A percentile compares a stretch with the other conserved stretches of the same genome.
Evolutionary conservation across 441 rosid species (phyloP).

Genomic region (Eutrema salsugineum): DNA sequence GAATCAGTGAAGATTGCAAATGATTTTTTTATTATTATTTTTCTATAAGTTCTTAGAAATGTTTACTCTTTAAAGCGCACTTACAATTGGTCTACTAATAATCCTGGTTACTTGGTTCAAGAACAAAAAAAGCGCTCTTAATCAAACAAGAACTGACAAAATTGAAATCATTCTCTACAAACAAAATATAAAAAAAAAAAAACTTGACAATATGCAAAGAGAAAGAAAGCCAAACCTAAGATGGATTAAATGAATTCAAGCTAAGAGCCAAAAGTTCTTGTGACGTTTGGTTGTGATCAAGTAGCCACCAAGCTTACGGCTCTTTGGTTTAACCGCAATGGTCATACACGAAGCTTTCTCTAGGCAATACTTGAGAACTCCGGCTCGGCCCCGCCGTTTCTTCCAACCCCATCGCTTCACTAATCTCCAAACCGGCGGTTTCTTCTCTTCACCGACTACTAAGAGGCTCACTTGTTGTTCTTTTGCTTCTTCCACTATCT

Average conservation of each 20-base stretch:
- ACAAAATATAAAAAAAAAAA: background rate
- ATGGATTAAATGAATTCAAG: slow-evolving; percentile 26
- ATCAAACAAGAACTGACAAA: background rate
- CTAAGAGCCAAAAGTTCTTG: slow-evolving; percentile 95
- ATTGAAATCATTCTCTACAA: background rate
- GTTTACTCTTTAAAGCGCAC: too few species aligned
- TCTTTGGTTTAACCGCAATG: slow-evolving; percentile 78
- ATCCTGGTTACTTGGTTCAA: background rate
- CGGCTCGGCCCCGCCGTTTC: slow-evolving; percentile 44
- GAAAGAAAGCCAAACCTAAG: background rate
- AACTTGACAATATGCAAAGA: background rate
- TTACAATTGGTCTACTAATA: background rate
- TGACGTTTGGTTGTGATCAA: slow-evolving; percentile 94
- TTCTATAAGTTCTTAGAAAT: too few species aligned
- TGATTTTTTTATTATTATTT: too few species aligned
- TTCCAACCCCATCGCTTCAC: slow-evolving; percentile 51
- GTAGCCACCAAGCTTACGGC: slow-evolving; percentile 83
- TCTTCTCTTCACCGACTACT: slow-evolving; percentile 74
- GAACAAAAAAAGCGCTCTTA: background rate
- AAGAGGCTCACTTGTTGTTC: slow-evolving; percentile 51
- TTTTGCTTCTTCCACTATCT: slow-evolving; percentile 71
- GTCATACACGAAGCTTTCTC: slow-evolving; percentile 91
- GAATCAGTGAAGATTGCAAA: background rate
- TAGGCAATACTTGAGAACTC: slow-evolving; percentile 62
- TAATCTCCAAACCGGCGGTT: slow-evolving; percentile 55